A percentile compares a stretch with the other conserved stretches of the same genome.
These are phyloP conservation scores for Talaromyces stipitatus DNA, from an alignment of 495 filamentous ascomycete genomes.

Conservation along the genomic window DNA sequence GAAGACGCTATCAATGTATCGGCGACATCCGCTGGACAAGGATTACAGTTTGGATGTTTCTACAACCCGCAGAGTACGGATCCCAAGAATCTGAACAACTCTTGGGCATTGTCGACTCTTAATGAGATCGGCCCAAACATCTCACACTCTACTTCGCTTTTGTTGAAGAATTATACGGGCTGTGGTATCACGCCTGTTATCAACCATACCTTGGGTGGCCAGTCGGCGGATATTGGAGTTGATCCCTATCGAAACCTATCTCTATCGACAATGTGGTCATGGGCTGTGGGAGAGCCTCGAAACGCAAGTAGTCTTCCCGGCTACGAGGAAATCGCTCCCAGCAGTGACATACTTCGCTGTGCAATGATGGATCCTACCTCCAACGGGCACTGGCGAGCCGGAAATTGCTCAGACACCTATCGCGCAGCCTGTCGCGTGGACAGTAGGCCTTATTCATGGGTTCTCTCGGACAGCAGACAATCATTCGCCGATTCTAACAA, in stretches of 20 bases:
- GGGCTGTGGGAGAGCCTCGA: slow-evolving; percentile 46
- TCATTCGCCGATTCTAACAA: slow-evolving; percentile 29
- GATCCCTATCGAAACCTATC: slow-evolving; percentile 43
- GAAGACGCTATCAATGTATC: slow-evolving; percentile 19
- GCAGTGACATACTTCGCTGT: slow-evolving; percentile 35
- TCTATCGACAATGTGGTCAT: slow-evolving; percentile 49
- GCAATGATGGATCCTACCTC: slow-evolving; percentile 40
- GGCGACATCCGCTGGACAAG: slow-evolving; percentile 19
- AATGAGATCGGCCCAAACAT: slow-evolving; percentile 20
- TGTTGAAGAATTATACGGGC: slow-evolving; percentile 26
- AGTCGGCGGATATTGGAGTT: slow-evolving; percentile 39
- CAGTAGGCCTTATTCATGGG: slow-evolving; percentile 47
- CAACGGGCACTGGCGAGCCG: slow-evolving; percentile 46
- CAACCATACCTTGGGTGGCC: slow-evolving; percentile 44
- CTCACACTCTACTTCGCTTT: slow-evolving; percentile 21
- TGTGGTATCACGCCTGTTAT: slow-evolving; percentile 55
- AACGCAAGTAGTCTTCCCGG: slow-evolving; percentile 23
- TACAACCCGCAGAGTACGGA: slow-evolving; percentile 29
- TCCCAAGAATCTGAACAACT: slow-evolving; percentile 43
- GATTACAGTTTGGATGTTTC: slow-evolving; percentile 43
- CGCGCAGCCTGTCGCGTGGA: slow-evolving; percentile 47
- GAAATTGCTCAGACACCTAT: slow-evolving; percentile 43
- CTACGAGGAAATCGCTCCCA: slow-evolving; percentile 14
- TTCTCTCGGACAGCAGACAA: slow-evolving; percentile 28
- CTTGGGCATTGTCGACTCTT: slow-evolving; percentile 46